Conservation (phyloP, 768 basidiomycete species). For the Hericium coralloides region DNA sequence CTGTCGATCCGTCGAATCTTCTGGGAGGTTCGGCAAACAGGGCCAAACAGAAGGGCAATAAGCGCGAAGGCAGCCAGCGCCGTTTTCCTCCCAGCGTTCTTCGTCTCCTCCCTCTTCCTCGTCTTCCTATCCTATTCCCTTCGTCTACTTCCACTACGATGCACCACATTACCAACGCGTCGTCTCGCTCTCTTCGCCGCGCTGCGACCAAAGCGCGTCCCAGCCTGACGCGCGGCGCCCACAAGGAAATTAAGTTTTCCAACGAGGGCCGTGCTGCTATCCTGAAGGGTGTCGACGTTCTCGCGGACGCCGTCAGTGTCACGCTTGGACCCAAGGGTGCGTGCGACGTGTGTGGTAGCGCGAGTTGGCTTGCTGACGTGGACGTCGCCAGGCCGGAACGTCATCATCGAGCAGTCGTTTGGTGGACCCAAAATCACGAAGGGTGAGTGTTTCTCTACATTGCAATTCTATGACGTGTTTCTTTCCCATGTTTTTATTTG, state of each 20-base stretch:
- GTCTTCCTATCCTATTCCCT: conserved; percentile 4
- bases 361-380: conserved; percentile 10
- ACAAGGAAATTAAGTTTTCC: conserved; percentile 97
- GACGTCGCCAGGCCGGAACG: conserved; percentile 67
- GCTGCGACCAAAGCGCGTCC: conserved; percentile 48
- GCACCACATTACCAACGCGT: conserved; percentile 64
- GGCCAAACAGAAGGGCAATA: too few relatives aligned
- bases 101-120: conserved; percentile 4
- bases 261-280: conserved; percentile 92
- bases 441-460: conserved; percentile 44
- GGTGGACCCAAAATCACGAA: conserved; percentile 95
- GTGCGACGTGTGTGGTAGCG: conserved; percentile 8
- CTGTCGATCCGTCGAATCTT: too few relatives aligned
- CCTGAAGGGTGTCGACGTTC: conserved; percentile 90
- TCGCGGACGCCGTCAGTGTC: conserved; percentile 94
- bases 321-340: conserved; percentile 94
- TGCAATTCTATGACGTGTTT: neutral
- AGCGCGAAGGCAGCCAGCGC: neutral
- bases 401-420: conserved; percentile 93
- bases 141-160: conserved; percentile 27
- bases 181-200: conserved; percentile 60
- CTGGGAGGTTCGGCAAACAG: too few relatives aligned
- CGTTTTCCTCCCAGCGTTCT: conserved; percentile 6
- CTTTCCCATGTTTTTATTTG: too few relatives aligned
- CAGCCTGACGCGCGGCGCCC: conserved; percentile 56